Evolutionary conservation across 1,284 basidiomycete species (phyloP).

Genomic region (Leucocoprinus gongylophorus): DNA sequence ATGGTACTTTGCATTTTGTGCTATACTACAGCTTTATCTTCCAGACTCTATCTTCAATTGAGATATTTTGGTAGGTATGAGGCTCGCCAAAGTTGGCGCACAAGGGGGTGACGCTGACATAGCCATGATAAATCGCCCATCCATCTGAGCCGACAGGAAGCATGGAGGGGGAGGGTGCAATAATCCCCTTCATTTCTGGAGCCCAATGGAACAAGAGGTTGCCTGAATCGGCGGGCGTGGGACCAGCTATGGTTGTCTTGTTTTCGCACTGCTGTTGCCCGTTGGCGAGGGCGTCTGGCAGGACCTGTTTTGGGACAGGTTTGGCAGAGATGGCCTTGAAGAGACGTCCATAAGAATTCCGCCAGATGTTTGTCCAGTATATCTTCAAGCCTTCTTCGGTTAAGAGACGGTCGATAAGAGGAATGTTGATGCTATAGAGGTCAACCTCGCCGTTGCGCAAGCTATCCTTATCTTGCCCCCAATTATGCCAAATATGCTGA

Average conservation of each 20-base stretch:
- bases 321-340: conserved; percentile 46
- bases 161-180: conserved; percentile 50
- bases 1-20: no score
- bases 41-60: conserved; percentile 40
- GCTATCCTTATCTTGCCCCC: conserved; percentile 65
- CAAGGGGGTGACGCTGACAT: conserved; percentile 69
- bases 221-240: conserved; percentile 23
- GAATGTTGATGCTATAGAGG: conserved; percentile 78
- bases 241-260: conserved; percentile 3
- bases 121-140: conserved; percentile 67
- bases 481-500: conserved; percentile 68
- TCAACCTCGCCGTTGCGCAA: conserved; percentile 60
- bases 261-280: conserved; percentile 10
- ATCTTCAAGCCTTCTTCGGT: conserved; percentile 51
- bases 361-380: conserved; percentile 72
- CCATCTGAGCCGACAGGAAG: conserved; percentile 76
- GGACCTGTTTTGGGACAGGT: conserved; percentile 1
- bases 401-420: conserved; percentile 58
- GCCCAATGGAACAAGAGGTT: conserved; percentile 72
- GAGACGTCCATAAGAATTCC: conserved; percentile 67
- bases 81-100: conserved; percentile 68
- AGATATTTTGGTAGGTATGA: conserved; percentile 17
- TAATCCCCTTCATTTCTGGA: conserved; percentile 67
- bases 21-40: conserved; percentile 42
- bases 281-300: conserved; percentile 7